phyloP scores from a whole-genome alignment of 768 basidiomycete species.

The Hypholoma sublateritium region DNA sequence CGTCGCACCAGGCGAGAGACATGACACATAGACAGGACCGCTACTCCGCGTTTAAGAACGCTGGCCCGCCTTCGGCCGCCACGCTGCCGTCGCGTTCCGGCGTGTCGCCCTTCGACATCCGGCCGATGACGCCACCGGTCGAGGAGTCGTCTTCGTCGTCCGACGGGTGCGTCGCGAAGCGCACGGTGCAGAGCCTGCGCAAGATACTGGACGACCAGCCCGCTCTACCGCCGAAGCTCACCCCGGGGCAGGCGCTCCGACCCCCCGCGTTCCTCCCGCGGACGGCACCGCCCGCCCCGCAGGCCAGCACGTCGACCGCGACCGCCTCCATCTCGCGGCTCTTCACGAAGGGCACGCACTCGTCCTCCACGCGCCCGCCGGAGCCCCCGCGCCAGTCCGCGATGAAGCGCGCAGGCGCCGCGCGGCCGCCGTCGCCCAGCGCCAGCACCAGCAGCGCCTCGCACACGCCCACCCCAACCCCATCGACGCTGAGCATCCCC shows the following conservation, averaged over 20 bases:
- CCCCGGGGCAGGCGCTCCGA: constrained; percentile 16
- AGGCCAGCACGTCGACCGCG: constrained; percentile 65
- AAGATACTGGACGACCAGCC: constrained; percentile 67
- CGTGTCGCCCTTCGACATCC: constrained; percentile 21
- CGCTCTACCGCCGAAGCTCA: constrained; percentile 19
- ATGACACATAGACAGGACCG: constrained; percentile 7
- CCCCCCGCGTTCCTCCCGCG: constrained; percentile 43
- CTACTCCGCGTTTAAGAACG: neutral
- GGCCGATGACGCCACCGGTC: constrained; percentile 54
- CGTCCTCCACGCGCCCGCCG: constrained; percentile 62
- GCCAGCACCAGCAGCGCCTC: constrained; percentile 9
- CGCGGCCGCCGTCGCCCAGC: constrained; percentile 8
- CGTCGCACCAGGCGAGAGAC: constrained; percentile 14
- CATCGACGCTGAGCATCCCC: constrained; percentile 23
- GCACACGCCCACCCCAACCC: constrained; percentile 6
- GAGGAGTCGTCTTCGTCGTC: constrained; percentile 63
- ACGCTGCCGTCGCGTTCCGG: constrained; percentile 14
- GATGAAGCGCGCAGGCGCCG: constrained; percentile 33
- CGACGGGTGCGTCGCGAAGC: constrained; percentile 55
- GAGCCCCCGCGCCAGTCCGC: constrained; percentile 54
- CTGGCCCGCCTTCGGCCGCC: neutral
- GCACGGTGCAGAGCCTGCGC: constrained; percentile 63
- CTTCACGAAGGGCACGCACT: constrained; percentile 58
- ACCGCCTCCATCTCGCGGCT: constrained; percentile 80
- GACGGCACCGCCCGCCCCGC: constrained; percentile 51